phyloP scores from a whole-genome alignment of 495 filamentous ascomycete genomes.

The Penicillium pulvis region DNA sequence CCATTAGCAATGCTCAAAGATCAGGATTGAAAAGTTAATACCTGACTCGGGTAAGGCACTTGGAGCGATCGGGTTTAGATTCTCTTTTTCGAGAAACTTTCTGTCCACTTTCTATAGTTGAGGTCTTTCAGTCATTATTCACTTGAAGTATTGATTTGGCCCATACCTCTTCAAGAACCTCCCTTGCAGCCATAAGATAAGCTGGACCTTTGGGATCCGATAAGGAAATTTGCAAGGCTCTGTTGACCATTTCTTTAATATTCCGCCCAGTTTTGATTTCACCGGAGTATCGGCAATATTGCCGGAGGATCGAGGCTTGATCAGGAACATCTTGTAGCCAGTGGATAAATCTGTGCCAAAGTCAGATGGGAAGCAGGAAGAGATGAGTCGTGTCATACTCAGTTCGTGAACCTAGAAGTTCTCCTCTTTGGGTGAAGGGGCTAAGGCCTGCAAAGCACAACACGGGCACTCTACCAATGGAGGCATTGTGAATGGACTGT shows the following conservation, averaged over 20 bases:
- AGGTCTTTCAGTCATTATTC: not conserved
- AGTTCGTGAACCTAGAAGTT: conserved; percentile 78
- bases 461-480: conserved; percentile 75
- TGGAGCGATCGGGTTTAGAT: conserved; percentile 72
- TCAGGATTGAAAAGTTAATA: not conserved
- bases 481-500: conserved; percentile 88
- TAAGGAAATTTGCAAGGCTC: conserved; percentile 79
- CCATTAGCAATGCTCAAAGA: not conserved
- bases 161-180: conserved; percentile 82
- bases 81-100: conserved; percentile 55
- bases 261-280: conserved; percentile 88
- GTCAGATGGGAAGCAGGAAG: not conserved
- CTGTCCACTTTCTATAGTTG: conserved; percentile 45
- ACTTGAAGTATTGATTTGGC: conserved; percentile 35
- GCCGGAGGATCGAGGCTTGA: conserved; percentile 80
- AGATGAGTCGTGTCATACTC: conserved; percentile 56
- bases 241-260: conserved; percentile 88
- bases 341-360: conserved; percentile 58
- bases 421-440: conserved; percentile 83
- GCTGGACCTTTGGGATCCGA: conserved; percentile 80
- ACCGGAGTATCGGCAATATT: conserved; percentile 85
- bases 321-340: conserved; percentile 95
- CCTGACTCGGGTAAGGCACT: conserved; percentile 67
- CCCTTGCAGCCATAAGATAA: conserved; percentile 77
- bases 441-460: conserved; percentile 85